Percentiles rank a stretch among this genome's conserved stretches.
Evolutionary conservation across 768 basidiomycete genomes (phyloP).

Genomic region (Hygrocybe punicea): DNA sequence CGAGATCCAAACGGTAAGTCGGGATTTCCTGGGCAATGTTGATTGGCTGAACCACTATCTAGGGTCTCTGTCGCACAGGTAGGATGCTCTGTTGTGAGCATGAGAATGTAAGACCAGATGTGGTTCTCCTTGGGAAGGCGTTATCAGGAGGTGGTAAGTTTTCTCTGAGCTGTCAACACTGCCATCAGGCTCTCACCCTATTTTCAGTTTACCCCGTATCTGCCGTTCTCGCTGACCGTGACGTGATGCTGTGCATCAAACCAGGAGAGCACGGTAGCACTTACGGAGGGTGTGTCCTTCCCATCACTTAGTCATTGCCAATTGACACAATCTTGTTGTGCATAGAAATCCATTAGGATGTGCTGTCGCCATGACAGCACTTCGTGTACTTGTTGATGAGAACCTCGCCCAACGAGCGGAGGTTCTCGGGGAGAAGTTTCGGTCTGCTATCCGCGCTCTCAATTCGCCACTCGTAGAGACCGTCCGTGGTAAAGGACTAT

Average conservation of each 20-base stretch:
- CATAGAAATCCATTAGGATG: slow-evolving; percentile 88
- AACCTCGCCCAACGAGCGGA: slow-evolving; percentile 77
- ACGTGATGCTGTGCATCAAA: slow-evolving; percentile 91
- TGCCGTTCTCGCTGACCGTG: slow-evolving; percentile 84
- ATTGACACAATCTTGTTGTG: not conserved
- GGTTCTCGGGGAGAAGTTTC: slow-evolving; percentile 77
- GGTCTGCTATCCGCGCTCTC: slow-evolving; percentile 54
- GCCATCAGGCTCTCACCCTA: not conserved
- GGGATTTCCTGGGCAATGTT: slow-evolving; percentile 1
- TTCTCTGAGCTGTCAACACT: not conserved
- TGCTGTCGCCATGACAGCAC: slow-evolving; percentile 91
- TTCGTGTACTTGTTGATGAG: slow-evolving; percentile 89
- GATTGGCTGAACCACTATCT: slow-evolving; percentile 5
- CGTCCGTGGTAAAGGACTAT: slow-evolving; percentile 82
- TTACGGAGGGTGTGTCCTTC: slow-evolving; percentile 77
- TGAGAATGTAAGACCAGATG: slow-evolving; percentile 84
- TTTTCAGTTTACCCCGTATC: slow-evolving; percentile 88
- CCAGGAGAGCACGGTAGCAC: slow-evolving; percentile 97
- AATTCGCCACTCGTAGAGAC: slow-evolving; percentile 67
- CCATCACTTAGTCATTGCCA: not conserved
- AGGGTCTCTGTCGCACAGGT: slow-evolving; percentile 91
- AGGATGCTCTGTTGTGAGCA: slow-evolving; percentile 91
- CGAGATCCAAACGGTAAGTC: slow-evolving; percentile 88
- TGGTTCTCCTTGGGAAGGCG: slow-evolving; percentile 93
- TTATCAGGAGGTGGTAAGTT: slow-evolving; percentile 86